Percentiles rank a stretch among this genome's conserved stretches.
Conservation (phyloP, 192 early-diverging fungal species). For the Thoreauomyces humboldtii region DNA sequence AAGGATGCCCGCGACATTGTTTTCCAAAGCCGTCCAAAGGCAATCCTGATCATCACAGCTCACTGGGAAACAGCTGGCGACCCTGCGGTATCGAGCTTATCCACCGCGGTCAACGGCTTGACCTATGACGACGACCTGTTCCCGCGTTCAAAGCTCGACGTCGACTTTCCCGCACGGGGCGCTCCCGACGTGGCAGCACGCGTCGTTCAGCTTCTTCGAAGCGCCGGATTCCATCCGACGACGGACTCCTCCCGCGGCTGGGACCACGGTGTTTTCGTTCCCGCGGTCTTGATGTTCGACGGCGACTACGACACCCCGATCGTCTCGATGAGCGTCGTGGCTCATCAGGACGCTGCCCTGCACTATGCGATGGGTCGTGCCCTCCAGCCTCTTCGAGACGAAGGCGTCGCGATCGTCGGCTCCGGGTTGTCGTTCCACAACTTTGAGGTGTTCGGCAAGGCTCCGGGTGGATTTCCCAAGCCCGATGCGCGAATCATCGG, state of each 20-base stretch:
- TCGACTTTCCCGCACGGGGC: constrained; percentile 45
- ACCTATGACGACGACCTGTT: constrained; percentile 59
- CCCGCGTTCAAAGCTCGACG: constrained; percentile 44
- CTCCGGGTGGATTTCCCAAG: too few species aligned
- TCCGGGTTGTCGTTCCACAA: constrained; percentile 42
- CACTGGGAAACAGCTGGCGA: constrained; percentile 42
- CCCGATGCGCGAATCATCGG: constrained; percentile 8
- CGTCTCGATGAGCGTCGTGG: constrained; percentile 40
- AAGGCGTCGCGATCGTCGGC: constrained; percentile 51
- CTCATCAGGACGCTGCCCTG: constrained; percentile 29
- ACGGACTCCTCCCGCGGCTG: constrained; percentile 38
- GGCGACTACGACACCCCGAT: constrained; percentile 38
- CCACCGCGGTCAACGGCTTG: too few species aligned
- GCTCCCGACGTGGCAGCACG: constrained; percentile 37
- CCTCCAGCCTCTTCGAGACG: constrained; percentile 40
- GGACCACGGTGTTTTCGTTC: constrained; percentile 61
- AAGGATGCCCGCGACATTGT: constrained; percentile 3
- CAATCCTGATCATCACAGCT: constrained; percentile 44
- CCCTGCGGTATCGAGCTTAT: constrained; percentile 4
- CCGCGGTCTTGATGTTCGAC: constrained; percentile 38
- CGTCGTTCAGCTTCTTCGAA: constrained; percentile 26
- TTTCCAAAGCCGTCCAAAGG: constrained; percentile 19
- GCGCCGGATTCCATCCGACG: constrained; percentile 31
- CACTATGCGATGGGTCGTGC: constrained; percentile 42
- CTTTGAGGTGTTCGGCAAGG: constrained; percentile 4